Evolutionary conservation across 306 rosid genomes (phyloP), one percentile per base, ranked within the genome.

Genomic region (Glycyrrhiza uralensis): DNA sequence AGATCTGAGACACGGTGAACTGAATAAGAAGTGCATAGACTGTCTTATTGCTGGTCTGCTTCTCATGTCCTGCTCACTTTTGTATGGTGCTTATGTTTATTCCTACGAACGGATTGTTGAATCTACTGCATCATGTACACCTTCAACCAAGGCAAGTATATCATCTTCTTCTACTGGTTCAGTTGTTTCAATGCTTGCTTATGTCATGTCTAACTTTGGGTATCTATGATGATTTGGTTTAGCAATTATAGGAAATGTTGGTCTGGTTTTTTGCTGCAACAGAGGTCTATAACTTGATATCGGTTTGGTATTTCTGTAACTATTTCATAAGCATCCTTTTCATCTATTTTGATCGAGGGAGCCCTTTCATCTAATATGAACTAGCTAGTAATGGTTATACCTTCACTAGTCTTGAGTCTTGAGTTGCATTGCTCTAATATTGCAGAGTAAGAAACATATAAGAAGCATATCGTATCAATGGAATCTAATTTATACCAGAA

Each of bases 21-120:
- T 93, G 38, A 85, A 72, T 33, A 86, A 47, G 69, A 91, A 62
- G 76, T 89, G 96, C 76, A 61, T 83, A 1, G 97, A 94, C 79
- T 89, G 88, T 66, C 96, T 94, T 51, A 93, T 91, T 68, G 82
- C 92, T 22, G 92, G 98, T 85, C 65, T 91, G 71, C 23, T 94
- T 65, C 24, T 91, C 73, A 94, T 91, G 97, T 81, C 83, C 17
- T 49, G 55, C 38, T 83, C 87, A 70, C 85, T 91, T 66, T 8
- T 60, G 3, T 94, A 94, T 33, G 91, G 90, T 39, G 79, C 88
- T 35, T 94, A 91, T 65, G 80, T 89, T 35, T 85, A 67, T 77
- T 87, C 96, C 13, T 86, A 86, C 46, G 79, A 80, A 52, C 86
- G 83, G 47, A 82, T 94, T 50, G 23, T 74, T 13, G 95, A 89